Base-by-base conservation (phyloP, 2,329 filamentous ascomycete genomes). In the Colletotrichum falcatum region DNA sequence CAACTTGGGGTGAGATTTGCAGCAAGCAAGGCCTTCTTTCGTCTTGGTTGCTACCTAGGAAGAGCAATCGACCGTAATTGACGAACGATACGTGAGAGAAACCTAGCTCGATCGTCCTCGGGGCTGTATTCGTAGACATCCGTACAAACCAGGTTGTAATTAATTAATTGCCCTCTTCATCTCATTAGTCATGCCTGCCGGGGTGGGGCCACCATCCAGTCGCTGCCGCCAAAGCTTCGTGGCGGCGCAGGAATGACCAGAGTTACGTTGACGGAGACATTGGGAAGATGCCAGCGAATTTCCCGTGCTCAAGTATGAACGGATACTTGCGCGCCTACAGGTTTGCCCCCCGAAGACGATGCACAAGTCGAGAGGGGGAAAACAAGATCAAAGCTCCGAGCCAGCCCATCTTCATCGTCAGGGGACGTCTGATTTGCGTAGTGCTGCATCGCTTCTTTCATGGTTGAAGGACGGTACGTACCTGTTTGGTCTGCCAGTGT, bases 111-210 rank as follows among this genome's bases (percentile, higher is more conserved):
- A 28, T 56, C 14, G 60, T 56, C 30, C 23, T 62, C 28, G 39
- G 30, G 30, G 30, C 42, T n/a, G 42, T 11, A n/a, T 23, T n/a
- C 42, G 53, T 42, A 42, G 20, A 42, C 39, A n/a, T n/a, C n/a
- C n/a, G n/a, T 42, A 51, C 60, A 39, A 61, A n/a, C 42, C 58
- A 37, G 58, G 30, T 30, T 35, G 28, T 18, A 35, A 49, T 26
- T 37, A n/a, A 14, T 14, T 26, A 3, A 4, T 14, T 30, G n/a
- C 33, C 23, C 39, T 58, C 55, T 55, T 46, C 55, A 28, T 48
- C 37, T 60, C 55, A 54, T 55, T 48, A 65, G 39, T 66, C 55
- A 56, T 66, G 39, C 39, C 49, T 33, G 55, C 48, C 49, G 46
- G 60, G 53, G 26, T n/a, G 26, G 28, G 33, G 28, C 44, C 18